Conservation (phyloP, 495 filamentous ascomycete species). For the Daldinia loculata region DNA sequence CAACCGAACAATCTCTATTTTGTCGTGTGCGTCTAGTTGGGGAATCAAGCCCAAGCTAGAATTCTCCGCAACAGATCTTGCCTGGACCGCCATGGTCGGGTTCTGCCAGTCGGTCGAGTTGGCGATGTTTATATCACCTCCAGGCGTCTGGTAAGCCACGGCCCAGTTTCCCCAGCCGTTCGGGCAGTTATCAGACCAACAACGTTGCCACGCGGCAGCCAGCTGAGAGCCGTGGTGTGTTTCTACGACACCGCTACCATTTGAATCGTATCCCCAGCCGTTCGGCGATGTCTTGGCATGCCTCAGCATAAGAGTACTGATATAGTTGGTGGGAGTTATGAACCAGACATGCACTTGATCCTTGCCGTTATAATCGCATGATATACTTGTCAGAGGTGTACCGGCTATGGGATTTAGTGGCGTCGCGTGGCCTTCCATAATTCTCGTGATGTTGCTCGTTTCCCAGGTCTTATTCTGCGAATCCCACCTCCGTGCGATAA, state of each 20-base stretch:
- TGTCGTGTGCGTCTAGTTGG: slow-evolving; percentile 8
- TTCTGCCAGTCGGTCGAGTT: slow-evolving; percentile 8
- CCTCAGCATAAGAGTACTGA: no score
- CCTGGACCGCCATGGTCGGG: neutral
- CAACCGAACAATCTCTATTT: neutral
- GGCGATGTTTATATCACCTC: slow-evolving; percentile 12
- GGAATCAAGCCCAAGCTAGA: slow-evolving; percentile 22
- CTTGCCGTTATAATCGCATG: no score
- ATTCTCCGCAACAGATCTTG: neutral
- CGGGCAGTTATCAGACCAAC: no score
- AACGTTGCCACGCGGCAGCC: no score
- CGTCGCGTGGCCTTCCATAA: neutral
- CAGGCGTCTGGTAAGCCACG: slow-evolving; percentile 20
- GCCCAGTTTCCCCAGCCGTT: slow-evolving; percentile 2
- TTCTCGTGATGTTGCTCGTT: slow-evolving; percentile 27
- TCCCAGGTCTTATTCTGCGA: slow-evolving; percentile 18
- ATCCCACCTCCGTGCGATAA: slow-evolving; percentile 30
- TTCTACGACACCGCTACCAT: no score
- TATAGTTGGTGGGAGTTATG: no score
- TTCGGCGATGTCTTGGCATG: no score
- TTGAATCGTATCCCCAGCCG: no score
- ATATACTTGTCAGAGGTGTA: no score
- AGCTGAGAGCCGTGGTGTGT: no score
- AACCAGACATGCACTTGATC: no score
- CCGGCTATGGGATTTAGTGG: neutral